Conservation (phyloP, 2,329 filamentous ascomycete genomes). For the Aspergillus uvarum region DNA sequence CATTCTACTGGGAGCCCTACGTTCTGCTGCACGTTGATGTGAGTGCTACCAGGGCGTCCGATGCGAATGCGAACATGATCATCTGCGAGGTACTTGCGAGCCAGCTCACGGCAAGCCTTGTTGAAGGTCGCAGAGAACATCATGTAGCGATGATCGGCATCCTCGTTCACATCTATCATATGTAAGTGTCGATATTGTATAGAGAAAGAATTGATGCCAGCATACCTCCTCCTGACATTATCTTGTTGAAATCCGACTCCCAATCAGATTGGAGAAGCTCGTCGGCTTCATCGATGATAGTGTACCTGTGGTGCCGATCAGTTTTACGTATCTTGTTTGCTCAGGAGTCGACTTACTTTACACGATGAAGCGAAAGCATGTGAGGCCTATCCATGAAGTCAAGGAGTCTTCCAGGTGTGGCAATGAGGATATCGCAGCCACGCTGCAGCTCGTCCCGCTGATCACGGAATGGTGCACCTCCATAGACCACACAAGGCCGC, state of each 20-base stretch:
- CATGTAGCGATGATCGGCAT: constrained; percentile 66
- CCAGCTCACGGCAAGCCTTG: constrained; percentile 72
- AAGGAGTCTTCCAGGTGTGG: constrained; percentile 78
- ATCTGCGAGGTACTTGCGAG: constrained; percentile 70
- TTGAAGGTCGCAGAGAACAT: constrained; percentile 97
- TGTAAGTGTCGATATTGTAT: constrained; percentile 22
- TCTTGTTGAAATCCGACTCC: constrained; percentile 70
- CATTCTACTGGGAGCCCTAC: constrained; percentile 30
- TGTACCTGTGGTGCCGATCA: constrained; percentile 46
- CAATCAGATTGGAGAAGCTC: constrained; percentile 83
- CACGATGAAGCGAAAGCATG: constrained; percentile 68
- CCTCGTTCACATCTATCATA: constrained; percentile 67
- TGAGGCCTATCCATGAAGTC: constrained; percentile 76
- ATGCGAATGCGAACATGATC: constrained; percentile 80
- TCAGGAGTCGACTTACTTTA: constrained; percentile 57
- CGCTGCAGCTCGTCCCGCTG: constrained; percentile 72
- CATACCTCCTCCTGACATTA: constrained; percentile 77
- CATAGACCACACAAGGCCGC: constrained; percentile 85
- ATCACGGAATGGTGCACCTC: constrained; percentile 69
- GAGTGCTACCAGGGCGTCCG: constrained; percentile 80
- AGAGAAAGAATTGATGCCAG: constrained; percentile 9
- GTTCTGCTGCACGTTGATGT: constrained; percentile 76
- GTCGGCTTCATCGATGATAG: constrained; percentile 90
- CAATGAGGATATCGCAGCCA: constrained; percentile 88
- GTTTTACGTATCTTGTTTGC: not conserved